Percentiles rank a stretch among this genome's conserved stretches.
These are phyloP conservation scores for Trichoderma reesei DNA, from an alignment of 495 filamentous ascomycete species.

Conservation along the genomic window DNA sequence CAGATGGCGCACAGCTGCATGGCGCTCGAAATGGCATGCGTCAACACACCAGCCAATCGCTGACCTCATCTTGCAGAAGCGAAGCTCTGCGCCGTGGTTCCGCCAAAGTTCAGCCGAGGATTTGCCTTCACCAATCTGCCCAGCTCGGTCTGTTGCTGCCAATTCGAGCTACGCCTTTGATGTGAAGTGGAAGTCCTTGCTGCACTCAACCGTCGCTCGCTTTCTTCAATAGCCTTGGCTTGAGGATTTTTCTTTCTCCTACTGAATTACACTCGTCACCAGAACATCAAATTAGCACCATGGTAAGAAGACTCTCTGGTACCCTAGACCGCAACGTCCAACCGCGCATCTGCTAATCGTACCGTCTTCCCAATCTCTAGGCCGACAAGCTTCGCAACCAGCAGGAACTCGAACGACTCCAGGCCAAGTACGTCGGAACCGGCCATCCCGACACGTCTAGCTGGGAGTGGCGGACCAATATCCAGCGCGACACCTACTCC, in stretches of 20 bases:
- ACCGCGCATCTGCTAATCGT: slow-evolving; percentile 10
- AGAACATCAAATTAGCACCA: not conserved
- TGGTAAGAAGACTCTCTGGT: no score
- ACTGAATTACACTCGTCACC: not conserved
- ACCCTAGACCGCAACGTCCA: not conserved
- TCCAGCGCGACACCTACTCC: slow-evolving; percentile 73
- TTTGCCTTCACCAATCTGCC: not conserved
- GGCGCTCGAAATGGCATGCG: not conserved
- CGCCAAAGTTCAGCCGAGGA: not conserved
- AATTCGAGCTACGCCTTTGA: not conserved
- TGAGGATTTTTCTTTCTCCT: not conserved
- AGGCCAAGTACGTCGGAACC: slow-evolving; percentile 88
- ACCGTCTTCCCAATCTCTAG: slow-evolving; percentile 25
- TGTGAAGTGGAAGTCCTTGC: not conserved
- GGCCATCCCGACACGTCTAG: slow-evolving; percentile 98
- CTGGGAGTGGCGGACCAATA: slow-evolving; percentile 90
- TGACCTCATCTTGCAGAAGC: slow-evolving; percentile 10
- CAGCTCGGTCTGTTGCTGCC: not conserved
- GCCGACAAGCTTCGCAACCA: slow-evolving; percentile 96
- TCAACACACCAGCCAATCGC: not conserved
- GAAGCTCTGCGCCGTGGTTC: not conserved
- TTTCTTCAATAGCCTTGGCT: no score
- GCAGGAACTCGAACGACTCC: slow-evolving; percentile 92
- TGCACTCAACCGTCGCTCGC: no score
- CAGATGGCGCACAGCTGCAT: not conserved